Conservation (phyloP, 1,284 basidiomycete species). For the Rhodofomes roseus region DNA sequence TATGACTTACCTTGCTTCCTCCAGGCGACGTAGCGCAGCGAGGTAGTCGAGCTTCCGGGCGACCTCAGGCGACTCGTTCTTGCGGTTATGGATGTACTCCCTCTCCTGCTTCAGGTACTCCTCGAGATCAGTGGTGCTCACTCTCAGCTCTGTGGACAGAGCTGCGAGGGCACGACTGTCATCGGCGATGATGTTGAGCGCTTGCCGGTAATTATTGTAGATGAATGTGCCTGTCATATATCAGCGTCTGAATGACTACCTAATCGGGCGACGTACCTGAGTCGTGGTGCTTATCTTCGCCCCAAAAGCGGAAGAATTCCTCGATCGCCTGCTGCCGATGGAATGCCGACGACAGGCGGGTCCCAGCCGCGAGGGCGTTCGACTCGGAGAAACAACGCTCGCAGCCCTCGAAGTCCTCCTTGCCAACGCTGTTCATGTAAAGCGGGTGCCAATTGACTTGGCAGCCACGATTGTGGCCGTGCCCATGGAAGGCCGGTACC, state of each 20-base stretch:
- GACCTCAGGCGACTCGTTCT: not conserved
- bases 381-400: conserved; percentile 30
- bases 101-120: conserved; percentile 7
- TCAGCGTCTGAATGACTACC: not conserved
- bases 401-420: conserved; percentile 32
- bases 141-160: not conserved
- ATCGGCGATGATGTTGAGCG: conserved; percentile 16
- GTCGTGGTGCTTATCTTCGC: conserved; percentile 14
- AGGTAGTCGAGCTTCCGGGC: not conserved
- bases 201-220: conserved; percentile 24
- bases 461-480: conserved; percentile 32
- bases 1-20: not conserved
- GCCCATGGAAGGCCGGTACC: conserved; percentile 31
- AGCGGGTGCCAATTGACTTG: conserved; percentile 30
- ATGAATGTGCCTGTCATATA: conserved; percentile 19
- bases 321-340: conserved; percentile 25
- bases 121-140: conserved; percentile 16
- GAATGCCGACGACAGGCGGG: conserved; percentile 21
- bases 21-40: not conserved
- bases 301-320: conserved; percentile 13
- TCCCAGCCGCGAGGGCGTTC: conserved; percentile 25
- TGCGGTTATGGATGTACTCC: not conserved
- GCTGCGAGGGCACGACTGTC: conserved; percentile 7
- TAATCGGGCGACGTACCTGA: conserved; percentile 4
- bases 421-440: conserved; percentile 26